Evolutionary conservation across 768 basidiomycete species (phyloP), one percentile per base, ranked within the genome.

Genomic region (Auriculariales sp.): DNA sequence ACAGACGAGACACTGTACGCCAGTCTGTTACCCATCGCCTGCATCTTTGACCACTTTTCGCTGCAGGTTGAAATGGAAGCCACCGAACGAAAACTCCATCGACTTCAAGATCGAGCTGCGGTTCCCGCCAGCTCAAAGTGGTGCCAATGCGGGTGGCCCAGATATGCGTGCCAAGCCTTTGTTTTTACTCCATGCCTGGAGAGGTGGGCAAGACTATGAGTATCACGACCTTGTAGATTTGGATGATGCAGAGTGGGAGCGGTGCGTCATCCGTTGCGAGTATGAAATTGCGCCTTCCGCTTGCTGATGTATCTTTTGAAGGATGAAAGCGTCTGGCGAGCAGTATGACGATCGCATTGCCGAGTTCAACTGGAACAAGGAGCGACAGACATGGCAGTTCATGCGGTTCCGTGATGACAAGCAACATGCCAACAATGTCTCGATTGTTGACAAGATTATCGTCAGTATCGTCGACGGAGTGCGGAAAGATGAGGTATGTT

Each of bases 61-160:
- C 14, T 25, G 25, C 57, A 98, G 94, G 54, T 65, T 99, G 60
- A 99, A 99, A 65, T 99, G 95, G 95, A 99, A 99, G 64, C 92
- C 93, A 1, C 92, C 95, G 0, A 87, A 84, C 2, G 94, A 98
- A 61, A 99, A 99, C 62, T 92, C 92, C 1, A 83, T 98, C 57
- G 95, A 99, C 64, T 98, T 99, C 71, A 90, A 91, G 62, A 82
- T 98, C 28, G 76, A 92, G 46, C 69, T 99, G n/a, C 82, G 90
- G 28, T 99, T 98, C 62, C 92, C 94, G 1, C 78, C 90, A 1
- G 63, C 66, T 3, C n/a, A n/a, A n/a, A n/a, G n/a, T n/a, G 60
- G 62, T 14, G 65, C 66, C 24, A 64, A 80, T 47, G 71, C 77
- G 0, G 56, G 66, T 5, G 65, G 78, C 57, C 86, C 91, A 1